Evolutionary conservation across 2,329 filamentous ascomycete species (phyloP), one percentile per base, ranked within the genome.

Genomic region (Calcarisporium arbuscula): DNA sequence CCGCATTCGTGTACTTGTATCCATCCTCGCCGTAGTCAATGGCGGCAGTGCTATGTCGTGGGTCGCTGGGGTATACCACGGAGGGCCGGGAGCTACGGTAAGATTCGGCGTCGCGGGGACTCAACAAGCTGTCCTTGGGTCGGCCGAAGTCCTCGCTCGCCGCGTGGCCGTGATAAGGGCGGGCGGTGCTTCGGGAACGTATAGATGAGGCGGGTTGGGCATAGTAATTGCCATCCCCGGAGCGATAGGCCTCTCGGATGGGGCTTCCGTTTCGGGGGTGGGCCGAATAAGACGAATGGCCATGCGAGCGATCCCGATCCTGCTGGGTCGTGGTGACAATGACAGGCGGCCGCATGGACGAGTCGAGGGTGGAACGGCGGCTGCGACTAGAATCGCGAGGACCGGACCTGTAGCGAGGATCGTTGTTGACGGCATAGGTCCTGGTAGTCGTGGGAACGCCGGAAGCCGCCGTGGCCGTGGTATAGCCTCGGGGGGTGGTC

Each of bases 1-100:
- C 68, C 11, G 75, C 74, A 39, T 75, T 79, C 8, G 77, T 80
- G 47, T 81, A 81, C 46, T 77, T 73, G 46, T 74, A 81, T 8
- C 70, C 75, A 30, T 77, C 70, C 19, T 74, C 70, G 10, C 70
- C 72, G 42, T 75, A 77, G 42, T 74, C 70, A 28, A 70, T 58
- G 8, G 62, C 55, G 37, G 60, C 56, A 11, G 59, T 59, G 39
- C 60, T 57, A 38, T 67, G 67, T 29, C 65, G 65, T 2, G 64
- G 54, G 8, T 60, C 56, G 40, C 55, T 64, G 25, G 62, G 56
- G 42, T 72, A 76, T 16, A 62, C 46, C 10, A 64, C 57, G 16
- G 64, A 61, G 6, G 68, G 65, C 8, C 71, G 67, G 30, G 62
- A 56, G 36, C 60, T 60, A 41, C 68, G 68, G 43, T 72, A 71